phyloP scores from a whole-genome alignment of 2,329 filamentous ascomycete species.

The Aureobasidium sp. region DNA sequence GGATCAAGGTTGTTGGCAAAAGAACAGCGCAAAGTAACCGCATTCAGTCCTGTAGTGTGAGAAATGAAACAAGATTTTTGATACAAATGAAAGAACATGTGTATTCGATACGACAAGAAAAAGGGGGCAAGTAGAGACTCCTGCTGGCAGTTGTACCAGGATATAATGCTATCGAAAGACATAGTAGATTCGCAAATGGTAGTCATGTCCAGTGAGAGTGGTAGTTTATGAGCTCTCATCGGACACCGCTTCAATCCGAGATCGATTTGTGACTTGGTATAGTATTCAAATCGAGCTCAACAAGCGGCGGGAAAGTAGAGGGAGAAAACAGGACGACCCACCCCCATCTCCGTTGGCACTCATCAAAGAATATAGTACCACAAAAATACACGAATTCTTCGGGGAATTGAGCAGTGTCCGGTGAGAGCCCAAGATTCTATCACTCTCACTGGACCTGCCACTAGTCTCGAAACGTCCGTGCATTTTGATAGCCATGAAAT shows the following conservation, averaged over 20 bases:
- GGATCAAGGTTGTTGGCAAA: neutral
- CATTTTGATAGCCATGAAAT: neutral
- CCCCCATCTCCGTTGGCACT: too few species aligned
- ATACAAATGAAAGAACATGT: neutral
- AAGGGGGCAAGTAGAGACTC: neutral
- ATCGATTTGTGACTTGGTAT: neutral
- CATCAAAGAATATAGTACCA: neutral
- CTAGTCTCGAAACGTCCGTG: neutral
- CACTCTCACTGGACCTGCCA: neutral
- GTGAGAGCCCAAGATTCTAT: neutral
- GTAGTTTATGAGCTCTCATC: neutral
- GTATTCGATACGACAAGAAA: neutral
- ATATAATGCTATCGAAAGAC: neutral
- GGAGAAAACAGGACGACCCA: neutral
- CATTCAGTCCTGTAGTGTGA: neutral
- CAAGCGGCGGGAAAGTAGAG: neutral
- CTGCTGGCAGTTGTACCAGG: too few species aligned
- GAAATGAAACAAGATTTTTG: too few species aligned
- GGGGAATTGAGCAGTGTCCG: neutral
- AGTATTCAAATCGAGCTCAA: neutral
- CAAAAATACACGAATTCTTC: neutral
- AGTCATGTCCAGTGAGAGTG: neutral
- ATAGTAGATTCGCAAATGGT: neutral
- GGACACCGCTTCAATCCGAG: neutral
- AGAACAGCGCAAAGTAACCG: neutral